A percentile compares a stretch with the other conserved stretches of the same genome.
Evolutionary conservation across 176 grass and related monocot genomes (phyloP).

Genomic region (Secale cereale): DNA sequence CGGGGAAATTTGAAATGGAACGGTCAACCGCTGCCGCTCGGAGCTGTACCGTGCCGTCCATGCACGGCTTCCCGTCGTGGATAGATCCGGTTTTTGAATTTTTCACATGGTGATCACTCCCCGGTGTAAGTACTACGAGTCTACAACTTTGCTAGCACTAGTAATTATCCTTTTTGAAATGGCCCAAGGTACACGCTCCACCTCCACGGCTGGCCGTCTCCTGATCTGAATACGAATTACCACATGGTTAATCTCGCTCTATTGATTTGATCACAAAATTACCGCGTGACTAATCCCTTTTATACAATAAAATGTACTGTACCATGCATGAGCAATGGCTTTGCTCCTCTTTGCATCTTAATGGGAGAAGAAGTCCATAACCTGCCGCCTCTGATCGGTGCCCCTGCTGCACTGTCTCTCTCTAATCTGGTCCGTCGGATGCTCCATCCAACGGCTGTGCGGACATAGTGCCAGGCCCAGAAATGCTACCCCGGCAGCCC

Average conservation of each 20-base stretch:
- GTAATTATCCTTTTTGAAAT: neutral
- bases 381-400: no score
- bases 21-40: neutral
- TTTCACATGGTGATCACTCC: neutral
- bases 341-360: neutral
- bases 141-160: neutral
- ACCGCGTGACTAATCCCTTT: neutral
- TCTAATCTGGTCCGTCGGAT: neutral
- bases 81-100: neutral
- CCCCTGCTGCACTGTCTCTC: neutral
- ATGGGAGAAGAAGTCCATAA: no score
- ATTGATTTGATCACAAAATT: neutral
- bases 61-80: neutral
- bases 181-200: neutral
- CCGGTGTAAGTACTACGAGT: neutral
- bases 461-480: neutral
- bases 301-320: no score
- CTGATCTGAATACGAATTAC: no score
- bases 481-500: neutral
- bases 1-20: neutral
- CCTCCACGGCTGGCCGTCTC: neutral
- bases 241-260: neutral
- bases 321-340: neutral
- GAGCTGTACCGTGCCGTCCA: neutral
- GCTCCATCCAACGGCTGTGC: neutral